Evolutionary conservation across 805 yeast species (phyloP).

Genomic region (Hyphopichia homilentoma): DNA sequence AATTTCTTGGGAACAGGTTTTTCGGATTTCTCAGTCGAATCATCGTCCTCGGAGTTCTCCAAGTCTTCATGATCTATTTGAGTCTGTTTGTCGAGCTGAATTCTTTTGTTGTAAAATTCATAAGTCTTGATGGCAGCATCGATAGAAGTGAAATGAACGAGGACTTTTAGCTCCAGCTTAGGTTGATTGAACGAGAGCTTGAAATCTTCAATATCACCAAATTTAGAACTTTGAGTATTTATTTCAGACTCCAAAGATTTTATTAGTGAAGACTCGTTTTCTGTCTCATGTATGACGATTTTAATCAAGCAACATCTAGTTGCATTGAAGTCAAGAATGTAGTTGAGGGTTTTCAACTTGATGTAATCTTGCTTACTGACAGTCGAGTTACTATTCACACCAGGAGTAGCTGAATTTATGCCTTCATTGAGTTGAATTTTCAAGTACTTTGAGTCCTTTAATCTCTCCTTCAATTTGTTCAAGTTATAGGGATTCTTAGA

Average conservation of each 20-base stretch:
- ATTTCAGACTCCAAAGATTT: neutral
- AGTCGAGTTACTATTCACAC: constrained; percentile 5
- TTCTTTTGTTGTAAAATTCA: constrained; percentile 25
- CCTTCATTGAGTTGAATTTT: constrained; percentile 26
- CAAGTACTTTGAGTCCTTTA: constrained; percentile 24
- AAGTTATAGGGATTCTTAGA: constrained; percentile 22
- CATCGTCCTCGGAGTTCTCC: constrained; percentile 4
- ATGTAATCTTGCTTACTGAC: constrained; percentile 26
- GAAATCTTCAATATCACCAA: constrained; percentile 2
- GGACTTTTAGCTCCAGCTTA: constrained; percentile 3
- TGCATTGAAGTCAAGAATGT: constrained; percentile 36
- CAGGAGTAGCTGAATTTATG: constrained; percentile 2
- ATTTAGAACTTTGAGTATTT: neutral
- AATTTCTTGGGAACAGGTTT: too few species aligned
- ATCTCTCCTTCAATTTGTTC: constrained; percentile 16
- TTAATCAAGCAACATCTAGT: too few species aligned
- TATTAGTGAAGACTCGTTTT: too few species aligned
- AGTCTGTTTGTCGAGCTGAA: constrained; percentile 17
- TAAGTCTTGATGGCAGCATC: constrained; percentile 44
- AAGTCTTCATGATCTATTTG: constrained; percentile 5
- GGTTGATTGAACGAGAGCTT: neutral
- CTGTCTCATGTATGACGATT: too few species aligned
- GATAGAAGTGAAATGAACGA: constrained; percentile 42
- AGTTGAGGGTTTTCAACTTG: constrained; percentile 38
- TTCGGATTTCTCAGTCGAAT: constrained; percentile 8